A percentile compares a stretch with the other conserved stretches of the same genome.
These are phyloP conservation scores for Spongispora temasekensis DNA, from an alignment of 1,284 basidiomycete species.

Conservation along the genomic window DNA sequence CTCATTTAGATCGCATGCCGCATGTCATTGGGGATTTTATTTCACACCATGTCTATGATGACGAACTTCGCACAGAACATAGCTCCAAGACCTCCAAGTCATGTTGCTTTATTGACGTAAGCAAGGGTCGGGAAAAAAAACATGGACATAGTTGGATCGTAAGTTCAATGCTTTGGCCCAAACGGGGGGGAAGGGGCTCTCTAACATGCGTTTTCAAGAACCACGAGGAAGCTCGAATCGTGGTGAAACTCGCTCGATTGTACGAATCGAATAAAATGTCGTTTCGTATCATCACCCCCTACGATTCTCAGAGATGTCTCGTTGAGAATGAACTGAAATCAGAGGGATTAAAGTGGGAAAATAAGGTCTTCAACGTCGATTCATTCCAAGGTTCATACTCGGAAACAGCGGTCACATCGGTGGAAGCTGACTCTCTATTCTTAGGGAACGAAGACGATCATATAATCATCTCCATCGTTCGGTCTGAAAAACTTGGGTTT, in stretches of 20 bases:
- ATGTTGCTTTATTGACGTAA: constrained; percentile 35
- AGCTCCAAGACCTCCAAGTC: neutral
- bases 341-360: constrained; percentile 46
- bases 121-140: constrained; percentile 25
- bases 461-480: constrained; percentile 64
- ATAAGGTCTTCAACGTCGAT: constrained; percentile 65
- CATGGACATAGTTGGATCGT: constrained; percentile 32
- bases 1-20: constrained; percentile 57
- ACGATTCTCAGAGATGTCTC: constrained; percentile 58
- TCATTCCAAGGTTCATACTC: constrained; percentile 57
- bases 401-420: constrained; percentile 25
- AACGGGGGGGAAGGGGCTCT: no score
- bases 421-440: constrained; percentile 14
- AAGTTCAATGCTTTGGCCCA: no score
- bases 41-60: constrained; percentile 45
- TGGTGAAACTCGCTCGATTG: constrained; percentile 24
- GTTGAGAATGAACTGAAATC: constrained; percentile 52
- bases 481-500: constrained; percentile 51
- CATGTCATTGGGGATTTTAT: constrained; percentile 48
- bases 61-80: constrained; percentile 28
- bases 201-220: constrained; percentile 16
- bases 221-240: constrained; percentile 25
- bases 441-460: constrained; percentile 44
- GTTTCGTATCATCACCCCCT: constrained; percentile 43
- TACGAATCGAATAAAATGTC: constrained; percentile 9